These are phyloP conservation scores for Diplotaxis tenuifolia DNA, from an alignment of 345 rosid genomes.

Conservation along the genomic window DNA sequence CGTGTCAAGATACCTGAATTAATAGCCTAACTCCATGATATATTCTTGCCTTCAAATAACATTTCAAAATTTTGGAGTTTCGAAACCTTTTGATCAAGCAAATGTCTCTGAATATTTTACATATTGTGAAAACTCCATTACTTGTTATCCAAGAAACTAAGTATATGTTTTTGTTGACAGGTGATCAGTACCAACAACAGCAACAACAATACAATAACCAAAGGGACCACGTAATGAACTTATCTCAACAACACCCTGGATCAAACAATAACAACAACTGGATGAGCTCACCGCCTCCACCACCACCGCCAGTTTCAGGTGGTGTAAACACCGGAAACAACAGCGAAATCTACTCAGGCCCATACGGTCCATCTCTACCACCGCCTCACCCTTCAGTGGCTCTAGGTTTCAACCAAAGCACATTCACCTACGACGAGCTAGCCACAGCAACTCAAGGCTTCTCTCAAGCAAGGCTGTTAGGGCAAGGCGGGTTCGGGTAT, in stretches of 20 bases:
- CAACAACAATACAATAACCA: slow-evolving; percentile 41
- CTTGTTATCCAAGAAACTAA: neutral
- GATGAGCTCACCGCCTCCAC: slow-evolving; percentile 39
- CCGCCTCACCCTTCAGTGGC: slow-evolving; percentile 61
- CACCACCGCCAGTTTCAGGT: slow-evolving; percentile 30
- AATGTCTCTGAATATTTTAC: neutral
- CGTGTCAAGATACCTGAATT: neutral
- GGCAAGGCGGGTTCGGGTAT: slow-evolving; percentile 88
- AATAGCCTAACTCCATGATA: neutral
- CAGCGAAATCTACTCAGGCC: slow-evolving; percentile 56
- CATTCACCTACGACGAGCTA: slow-evolving; percentile 72
- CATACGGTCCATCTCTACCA: slow-evolving; percentile 50
- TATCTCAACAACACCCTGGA: neutral
- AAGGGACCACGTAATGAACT: slow-evolving; percentile 21
- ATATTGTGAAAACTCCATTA: neutral
- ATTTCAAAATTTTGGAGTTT: neutral
- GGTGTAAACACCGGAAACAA: slow-evolving; percentile 29
- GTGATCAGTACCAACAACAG: slow-evolving; percentile 36
- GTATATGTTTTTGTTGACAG: neutral
- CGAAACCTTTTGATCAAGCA: neutral
- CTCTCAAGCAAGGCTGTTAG: slow-evolving; percentile 54
- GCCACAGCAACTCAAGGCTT: slow-evolving; percentile 70
- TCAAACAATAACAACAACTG: slow-evolving; percentile 33
- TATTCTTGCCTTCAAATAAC: neutral
- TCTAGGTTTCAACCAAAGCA: slow-evolving; percentile 56